Conservation (phyloP, 2,329 filamentous ascomycete species). For the Biscogniauxia mediterranea region DNA sequence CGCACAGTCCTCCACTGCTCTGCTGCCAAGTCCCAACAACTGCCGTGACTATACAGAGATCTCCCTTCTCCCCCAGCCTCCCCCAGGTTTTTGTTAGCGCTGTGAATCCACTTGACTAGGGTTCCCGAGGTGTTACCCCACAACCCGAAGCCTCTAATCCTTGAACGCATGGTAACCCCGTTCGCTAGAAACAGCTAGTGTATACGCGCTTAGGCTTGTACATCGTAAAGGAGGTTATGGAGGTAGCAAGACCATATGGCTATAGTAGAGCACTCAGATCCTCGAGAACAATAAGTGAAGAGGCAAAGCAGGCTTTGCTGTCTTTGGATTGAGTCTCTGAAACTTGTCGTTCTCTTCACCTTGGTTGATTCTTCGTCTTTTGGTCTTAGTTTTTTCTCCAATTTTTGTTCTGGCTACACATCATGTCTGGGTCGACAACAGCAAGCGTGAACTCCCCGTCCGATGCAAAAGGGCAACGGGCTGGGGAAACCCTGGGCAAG, state of each 20-base stretch:
- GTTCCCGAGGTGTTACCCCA: not conserved
- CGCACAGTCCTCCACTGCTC: not conserved
- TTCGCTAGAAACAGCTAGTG: not conserved
- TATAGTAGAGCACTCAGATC: not conserved
- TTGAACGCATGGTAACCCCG: not conserved
- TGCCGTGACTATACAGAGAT: not conserved
- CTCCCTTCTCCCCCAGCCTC: not conserved
- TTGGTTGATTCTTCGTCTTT: not conserved
- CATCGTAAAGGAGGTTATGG: not conserved
- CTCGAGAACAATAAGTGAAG: not conserved
- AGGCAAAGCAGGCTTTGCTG: not conserved
- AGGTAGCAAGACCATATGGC: not conserved
- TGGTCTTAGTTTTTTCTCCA: not conserved
- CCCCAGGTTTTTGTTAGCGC: not conserved
- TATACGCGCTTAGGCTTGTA: not conserved
- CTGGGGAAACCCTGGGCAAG: not conserved
- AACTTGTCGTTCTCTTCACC: not conserved
- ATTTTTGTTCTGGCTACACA: not conserved
- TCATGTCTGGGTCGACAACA: not conserved
- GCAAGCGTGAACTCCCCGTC: not conserved
- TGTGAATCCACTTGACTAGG: not conserved
- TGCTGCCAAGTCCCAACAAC: not conserved
- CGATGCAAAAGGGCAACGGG: not conserved
- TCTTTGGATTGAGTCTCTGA: not conserved
- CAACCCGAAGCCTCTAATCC: not conserved